Evolutionary conservation across 2,329 filamentous ascomycete species (phyloP), one percentile per base, ranked within the genome.

Genomic region (Harringtonia lauricola): DNA sequence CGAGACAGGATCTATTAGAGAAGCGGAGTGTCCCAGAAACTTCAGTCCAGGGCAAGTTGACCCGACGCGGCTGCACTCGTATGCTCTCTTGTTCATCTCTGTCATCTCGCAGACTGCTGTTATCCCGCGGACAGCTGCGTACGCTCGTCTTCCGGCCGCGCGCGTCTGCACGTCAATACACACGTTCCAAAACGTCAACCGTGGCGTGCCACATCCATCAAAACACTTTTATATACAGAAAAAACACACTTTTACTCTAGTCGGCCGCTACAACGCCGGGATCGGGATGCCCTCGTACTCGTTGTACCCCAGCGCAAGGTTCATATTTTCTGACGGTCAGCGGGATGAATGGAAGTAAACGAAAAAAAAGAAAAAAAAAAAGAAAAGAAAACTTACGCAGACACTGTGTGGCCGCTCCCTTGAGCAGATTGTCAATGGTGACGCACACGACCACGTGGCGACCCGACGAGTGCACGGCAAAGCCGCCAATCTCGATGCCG

Each of bases 391-490:
- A 81, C 83, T 74, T 74, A 87, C 83, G 89, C 61, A 95, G 66
- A 67, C 88, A 95, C 63, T 95, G 89, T 12, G 89, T 95, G 8
- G 86, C 86, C 43, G 89, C 89, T 47, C 89, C 89, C 76, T 95
- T 95, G 55, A 92, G 72, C 53, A 95, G 67, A 64, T 95, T 95
- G 64, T 95, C 89, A 56, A 95, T 95, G 3, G 86, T 94, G 17
- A 83, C 86, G 59, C 89, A 94, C 50, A 96, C 77, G n/a, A 96
- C 90, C 1, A 94, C 89, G 41, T 92, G 76, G 75, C 88, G 92
- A 46, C 90, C 90, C 19, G 77, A 80, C 53, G 77, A 86, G 66
- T 95, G 83, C 33, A 95, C 87, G n/a, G 86, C 88, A 57, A 96
- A 96, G 0, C 86, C 89, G 47, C 92, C 92, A 62, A 98, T 88